Evolutionary conservation across 2,329 filamentous ascomycete genomes (phyloP).

Genomic region (Biscogniauxia sp.): DNA sequence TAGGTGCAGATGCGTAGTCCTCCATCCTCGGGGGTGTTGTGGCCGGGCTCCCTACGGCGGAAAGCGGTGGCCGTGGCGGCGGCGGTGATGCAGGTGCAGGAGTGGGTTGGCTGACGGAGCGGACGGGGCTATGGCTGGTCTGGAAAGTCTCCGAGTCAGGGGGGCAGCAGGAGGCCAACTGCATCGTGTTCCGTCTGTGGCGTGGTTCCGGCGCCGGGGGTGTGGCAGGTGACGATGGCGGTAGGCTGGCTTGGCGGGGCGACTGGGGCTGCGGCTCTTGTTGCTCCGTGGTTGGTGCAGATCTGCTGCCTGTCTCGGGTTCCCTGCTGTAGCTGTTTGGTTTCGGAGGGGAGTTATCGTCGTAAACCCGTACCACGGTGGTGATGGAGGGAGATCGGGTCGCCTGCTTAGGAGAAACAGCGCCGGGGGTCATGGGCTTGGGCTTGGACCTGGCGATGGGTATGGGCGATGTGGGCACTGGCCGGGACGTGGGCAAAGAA

Average conservation of each 20-base stretch:
- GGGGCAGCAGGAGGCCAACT: slow-evolving; percentile 24
- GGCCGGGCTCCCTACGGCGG: neutral
- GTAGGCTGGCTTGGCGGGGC: too few relatives aligned
- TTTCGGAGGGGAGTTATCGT: neutral
- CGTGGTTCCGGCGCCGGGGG: slow-evolving; percentile 1
- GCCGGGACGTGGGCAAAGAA: slow-evolving; percentile 24
- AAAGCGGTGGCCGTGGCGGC: neutral
- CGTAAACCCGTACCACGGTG: slow-evolving; percentile 15
- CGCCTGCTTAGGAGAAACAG: slow-evolving; percentile 5
- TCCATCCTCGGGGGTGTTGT: too few relatives aligned
- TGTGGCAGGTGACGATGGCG: too few relatives aligned
- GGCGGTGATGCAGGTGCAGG: slow-evolving; percentile 13
- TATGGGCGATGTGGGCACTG: slow-evolving; percentile 14
- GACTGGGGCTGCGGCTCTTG: too few relatives aligned
- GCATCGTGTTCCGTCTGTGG: slow-evolving; percentile 28
- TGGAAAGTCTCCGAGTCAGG: slow-evolving; percentile 23
- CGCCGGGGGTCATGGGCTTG: slow-evolving; percentile 11
- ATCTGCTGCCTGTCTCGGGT: too few relatives aligned
- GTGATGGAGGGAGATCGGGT: slow-evolving; percentile 16
- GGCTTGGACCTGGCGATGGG: slow-evolving; percentile 26
- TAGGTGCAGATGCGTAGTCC: too few relatives aligned
- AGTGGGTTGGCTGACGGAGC: slow-evolving; percentile 26
- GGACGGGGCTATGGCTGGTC: slow-evolving; percentile 25
- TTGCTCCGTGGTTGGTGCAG: too few relatives aligned
- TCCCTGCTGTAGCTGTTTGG: too few relatives aligned